Conservation (phyloP, 2,329 filamentous ascomycete genomes). For the Hymenoscyphus linearis region DNA sequence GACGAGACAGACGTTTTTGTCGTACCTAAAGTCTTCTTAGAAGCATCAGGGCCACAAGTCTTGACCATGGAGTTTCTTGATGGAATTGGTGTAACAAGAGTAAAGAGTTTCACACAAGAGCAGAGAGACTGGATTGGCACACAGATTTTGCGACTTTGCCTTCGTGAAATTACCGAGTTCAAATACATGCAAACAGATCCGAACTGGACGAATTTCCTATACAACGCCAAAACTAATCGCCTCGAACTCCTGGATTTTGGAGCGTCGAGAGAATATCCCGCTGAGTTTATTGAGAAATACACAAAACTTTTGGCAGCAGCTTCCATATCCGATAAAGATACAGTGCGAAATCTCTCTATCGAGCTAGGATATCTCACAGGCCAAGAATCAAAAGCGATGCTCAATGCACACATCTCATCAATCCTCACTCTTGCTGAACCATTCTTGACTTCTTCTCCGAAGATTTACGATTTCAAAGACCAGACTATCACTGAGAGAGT, state of each 20-base stretch:
- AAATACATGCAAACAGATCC: conserved; percentile 98
- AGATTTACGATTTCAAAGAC: conserved; percentile 84
- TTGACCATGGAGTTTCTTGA: conserved; percentile 91
- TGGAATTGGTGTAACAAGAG: conserved; percentile 79
- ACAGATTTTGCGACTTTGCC: conserved; percentile 83
- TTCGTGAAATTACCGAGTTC: conserved; percentile 92
- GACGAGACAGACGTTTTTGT: conserved; percentile 69
- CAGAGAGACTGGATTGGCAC: conserved; percentile 96
- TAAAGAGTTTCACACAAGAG: conserved; percentile 67
- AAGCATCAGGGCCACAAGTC: conserved; percentile 80
- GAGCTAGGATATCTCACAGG: conserved; percentile 88
- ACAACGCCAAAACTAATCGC: conserved; percentile 64
- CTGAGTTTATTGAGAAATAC: conserved; percentile 74
- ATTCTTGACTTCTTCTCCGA: conserved; percentile 70
- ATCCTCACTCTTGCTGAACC: conserved; percentile 90
- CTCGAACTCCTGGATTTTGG: conserved; percentile 95
- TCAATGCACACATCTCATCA: conserved; percentile 82
- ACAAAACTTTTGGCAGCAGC: conserved; percentile 76
- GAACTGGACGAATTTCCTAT: conserved; percentile 99
- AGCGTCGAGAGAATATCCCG: conserved; percentile 79
- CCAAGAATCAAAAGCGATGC: conserved; percentile 77
- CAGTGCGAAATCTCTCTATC: conserved; percentile 64
- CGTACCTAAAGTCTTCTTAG: conserved; percentile 70
- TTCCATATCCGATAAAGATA: conserved; percentile 58
- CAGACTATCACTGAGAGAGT: conserved; percentile 97